phyloP scores from a whole-genome alignment of 805 yeast species.

The Saturnispora silvae region DNA sequence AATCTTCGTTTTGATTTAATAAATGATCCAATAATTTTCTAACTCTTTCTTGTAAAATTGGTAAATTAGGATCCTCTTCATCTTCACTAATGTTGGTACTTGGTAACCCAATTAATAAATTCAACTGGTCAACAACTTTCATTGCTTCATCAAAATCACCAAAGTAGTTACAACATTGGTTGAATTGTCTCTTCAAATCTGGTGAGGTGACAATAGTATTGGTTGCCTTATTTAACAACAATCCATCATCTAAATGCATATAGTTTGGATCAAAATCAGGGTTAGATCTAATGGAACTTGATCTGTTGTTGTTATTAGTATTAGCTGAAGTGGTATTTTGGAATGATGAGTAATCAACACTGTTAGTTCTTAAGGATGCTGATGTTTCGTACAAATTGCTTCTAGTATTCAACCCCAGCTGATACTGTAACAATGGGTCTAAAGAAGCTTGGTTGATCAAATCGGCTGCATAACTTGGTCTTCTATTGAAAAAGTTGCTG shows the following conservation, averaged over 20 bases:
- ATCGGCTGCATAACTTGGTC: conserved; percentile 71
- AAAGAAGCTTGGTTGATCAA: conserved; percentile 13
- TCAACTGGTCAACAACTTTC: conserved; percentile 29
- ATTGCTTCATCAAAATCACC: conserved; percentile 32
- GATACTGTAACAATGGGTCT: conserved; percentile 16
- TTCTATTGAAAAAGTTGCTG: conserved; percentile 50
- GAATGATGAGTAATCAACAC: conserved; percentile 10
- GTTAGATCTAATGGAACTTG: conserved; percentile 1
- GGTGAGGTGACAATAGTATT: conserved; percentile 45
- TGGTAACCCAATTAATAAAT: conserved; percentile 18
- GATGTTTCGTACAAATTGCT: conserved; percentile 6
- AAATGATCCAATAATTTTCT: conserved; percentile 29
- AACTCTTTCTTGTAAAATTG: conserved; percentile 17
- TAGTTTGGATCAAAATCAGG: conserved; percentile 13
- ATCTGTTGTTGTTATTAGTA: not conserved
- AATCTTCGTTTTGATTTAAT: conserved; percentile 35
- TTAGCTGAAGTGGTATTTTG: not conserved
- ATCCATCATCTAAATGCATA: conserved; percentile 48
- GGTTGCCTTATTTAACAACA: conserved; percentile 42
- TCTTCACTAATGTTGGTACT: not conserved
- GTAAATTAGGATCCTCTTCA: conserved; percentile 11
- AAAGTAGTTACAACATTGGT: conserved; percentile 45
- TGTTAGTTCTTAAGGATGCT: conserved; percentile 7
- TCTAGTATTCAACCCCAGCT: conserved; percentile 12
- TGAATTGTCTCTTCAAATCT: conserved; percentile 40